Percentiles rank a stretch among this genome's conserved stretches.
Conservation (phyloP, 2,329 filamentous ascomycete genomes). For the Xylariaceae sp. region DNA sequence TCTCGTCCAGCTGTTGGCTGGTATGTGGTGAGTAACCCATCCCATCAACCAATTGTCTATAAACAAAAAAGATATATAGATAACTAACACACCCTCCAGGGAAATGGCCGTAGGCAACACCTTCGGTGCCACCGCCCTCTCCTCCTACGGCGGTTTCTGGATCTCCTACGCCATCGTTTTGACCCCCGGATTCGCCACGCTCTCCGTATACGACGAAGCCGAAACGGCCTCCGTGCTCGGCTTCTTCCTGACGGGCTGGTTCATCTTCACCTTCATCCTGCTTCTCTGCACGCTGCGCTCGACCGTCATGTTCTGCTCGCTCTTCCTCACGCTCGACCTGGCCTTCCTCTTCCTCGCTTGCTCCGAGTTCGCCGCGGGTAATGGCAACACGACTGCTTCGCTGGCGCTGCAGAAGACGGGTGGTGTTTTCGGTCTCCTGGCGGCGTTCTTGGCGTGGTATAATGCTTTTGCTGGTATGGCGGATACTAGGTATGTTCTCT, state of each 20-base stretch:
- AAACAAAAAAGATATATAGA: no score
- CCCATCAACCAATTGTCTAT: no score
- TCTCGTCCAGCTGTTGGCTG: slow-evolving; percentile 70
- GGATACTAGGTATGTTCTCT: slow-evolving; percentile 54
- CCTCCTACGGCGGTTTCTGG: slow-evolving; percentile 83
- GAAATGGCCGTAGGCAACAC: slow-evolving; percentile 87
- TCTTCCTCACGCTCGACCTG: slow-evolving; percentile 73
- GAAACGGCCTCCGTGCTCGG: slow-evolving; percentile 58
- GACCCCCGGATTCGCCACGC: slow-evolving; percentile 61
- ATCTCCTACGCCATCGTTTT: slow-evolving; percentile 67
- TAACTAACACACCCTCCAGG: slow-evolving; percentile 40
- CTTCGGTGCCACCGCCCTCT: slow-evolving; percentile 75
- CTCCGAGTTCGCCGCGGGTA: slow-evolving; percentile 53
- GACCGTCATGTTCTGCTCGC: slow-evolving; percentile 69
- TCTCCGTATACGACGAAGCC: slow-evolving; percentile 41
- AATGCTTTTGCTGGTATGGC: slow-evolving; percentile 78
- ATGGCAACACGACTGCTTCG: slow-evolving; percentile 43
- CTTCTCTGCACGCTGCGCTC: slow-evolving; percentile 70
- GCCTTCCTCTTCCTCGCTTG: slow-evolving; percentile 69
- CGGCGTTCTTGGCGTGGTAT: slow-evolving; percentile 82
- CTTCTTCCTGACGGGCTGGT: slow-evolving; percentile 74
- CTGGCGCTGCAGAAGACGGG: slow-evolving; percentile 60
- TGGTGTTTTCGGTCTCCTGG: slow-evolving; percentile 73
- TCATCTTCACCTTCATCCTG: slow-evolving; percentile 75
- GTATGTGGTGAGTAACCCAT: slow-evolving; percentile 66